Conservation (phyloP, 169 alveolate species). For the Babesia ovis region DNA sequence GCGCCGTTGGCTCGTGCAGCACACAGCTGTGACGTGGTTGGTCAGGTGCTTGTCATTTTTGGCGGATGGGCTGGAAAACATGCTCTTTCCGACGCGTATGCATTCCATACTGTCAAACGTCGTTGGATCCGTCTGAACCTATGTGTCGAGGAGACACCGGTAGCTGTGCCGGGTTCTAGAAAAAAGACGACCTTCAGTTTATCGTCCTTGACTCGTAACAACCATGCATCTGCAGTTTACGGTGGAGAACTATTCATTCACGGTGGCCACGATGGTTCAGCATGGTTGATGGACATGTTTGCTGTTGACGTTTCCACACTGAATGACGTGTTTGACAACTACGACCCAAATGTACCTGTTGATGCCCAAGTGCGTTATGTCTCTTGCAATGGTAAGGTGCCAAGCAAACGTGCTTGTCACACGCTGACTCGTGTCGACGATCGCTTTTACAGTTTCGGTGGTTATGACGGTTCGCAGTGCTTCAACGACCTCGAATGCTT, state of each 20-base stretch:
- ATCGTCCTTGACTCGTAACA: slow-evolving; percentile 62
- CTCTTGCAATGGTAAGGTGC: slow-evolving; percentile 62
- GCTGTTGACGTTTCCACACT: slow-evolving; percentile 63
- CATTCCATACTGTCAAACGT: slow-evolving; percentile 63
- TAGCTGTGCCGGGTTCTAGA: slow-evolving; percentile 13
- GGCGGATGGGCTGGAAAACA: slow-evolving; percentile 80
- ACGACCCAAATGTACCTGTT: slow-evolving; percentile 59
- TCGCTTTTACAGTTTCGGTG: slow-evolving; percentile 73
- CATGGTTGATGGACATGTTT: slow-evolving; percentile 75
- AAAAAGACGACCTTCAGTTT: slow-evolving; percentile 11
- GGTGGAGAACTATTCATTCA: slow-evolving; percentile 68
- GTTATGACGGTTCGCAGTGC: slow-evolving; percentile 76
- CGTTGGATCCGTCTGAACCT: slow-evolving; percentile 71
- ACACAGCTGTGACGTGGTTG: slow-evolving; percentile 75
- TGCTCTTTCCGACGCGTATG: slow-evolving; percentile 76
- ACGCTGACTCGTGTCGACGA: slow-evolving; percentile 70
- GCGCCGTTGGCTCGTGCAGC: slow-evolving; percentile 80
- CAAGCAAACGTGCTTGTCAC: slow-evolving; percentile 78
- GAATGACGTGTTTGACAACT: slow-evolving; percentile 44
- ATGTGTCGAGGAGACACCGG: slow-evolving; percentile 55
- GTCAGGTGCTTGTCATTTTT: slow-evolving; percentile 64
- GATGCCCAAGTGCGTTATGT: slow-evolving; percentile 58
- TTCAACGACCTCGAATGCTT: slow-evolving; percentile 74
- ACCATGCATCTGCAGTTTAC: slow-evolving; percentile 71
- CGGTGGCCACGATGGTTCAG: slow-evolving; percentile 77